These are phyloP conservation scores for Echeveria elegans DNA, from an alignment of 164 flowering plant species.

Conservation along the genomic window DNA sequence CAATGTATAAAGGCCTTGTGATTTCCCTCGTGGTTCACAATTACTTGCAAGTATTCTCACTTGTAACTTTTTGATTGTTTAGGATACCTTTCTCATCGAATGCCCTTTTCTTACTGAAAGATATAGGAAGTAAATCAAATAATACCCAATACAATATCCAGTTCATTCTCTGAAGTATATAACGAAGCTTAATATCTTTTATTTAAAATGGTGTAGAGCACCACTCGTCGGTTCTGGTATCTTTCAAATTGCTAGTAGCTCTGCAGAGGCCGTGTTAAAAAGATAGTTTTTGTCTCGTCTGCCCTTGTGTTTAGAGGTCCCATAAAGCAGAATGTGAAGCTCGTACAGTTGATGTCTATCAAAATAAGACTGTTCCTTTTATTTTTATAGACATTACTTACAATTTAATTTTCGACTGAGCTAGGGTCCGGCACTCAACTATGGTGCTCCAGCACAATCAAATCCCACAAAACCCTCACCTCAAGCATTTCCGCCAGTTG, in stretches of 20 bases:
- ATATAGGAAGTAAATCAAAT: background rate
- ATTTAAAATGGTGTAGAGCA: background rate
- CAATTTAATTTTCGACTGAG: background rate
- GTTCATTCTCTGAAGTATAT: background rate
- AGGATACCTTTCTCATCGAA: background rate
- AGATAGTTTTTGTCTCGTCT: background rate
- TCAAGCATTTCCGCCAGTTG: conserved; percentile 15
- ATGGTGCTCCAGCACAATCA: conserved; percentile 12
- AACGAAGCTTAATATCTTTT: background rate
- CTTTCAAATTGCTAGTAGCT: background rate
- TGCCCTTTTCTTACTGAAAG: background rate
- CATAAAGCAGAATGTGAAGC: background rate
- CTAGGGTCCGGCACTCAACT: conserved; percentile 1
- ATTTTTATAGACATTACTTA: background rate
- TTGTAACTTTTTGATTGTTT: background rate
- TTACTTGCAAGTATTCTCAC: background rate
- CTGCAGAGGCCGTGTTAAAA: background rate
- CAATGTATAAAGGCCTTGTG: background rate
- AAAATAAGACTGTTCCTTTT: background rate
- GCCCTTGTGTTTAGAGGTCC: background rate
- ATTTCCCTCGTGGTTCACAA: background rate
- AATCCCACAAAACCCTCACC: conserved; percentile 12
- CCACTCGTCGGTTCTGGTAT: background rate
- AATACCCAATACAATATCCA: background rate
- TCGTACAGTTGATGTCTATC: background rate